Percentiles rank a stretch among this genome's conserved stretches.
phyloP scores from a whole-genome alignment of 176 grass and related monocot species.

The Triticum turgidum region DNA sequence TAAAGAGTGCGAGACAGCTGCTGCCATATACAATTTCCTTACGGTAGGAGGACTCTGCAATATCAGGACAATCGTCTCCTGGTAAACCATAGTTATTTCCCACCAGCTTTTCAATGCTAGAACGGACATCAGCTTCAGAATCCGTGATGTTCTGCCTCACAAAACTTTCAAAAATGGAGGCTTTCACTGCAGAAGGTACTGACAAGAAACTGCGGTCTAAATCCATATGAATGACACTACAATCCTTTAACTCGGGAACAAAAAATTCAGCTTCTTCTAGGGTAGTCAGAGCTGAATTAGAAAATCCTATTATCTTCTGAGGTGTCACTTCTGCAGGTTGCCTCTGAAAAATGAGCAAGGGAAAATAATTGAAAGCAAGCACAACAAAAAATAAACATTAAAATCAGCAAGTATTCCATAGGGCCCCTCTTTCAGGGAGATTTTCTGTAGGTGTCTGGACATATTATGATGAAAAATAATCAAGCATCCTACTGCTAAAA shows the following conservation, averaged over 20 bases:
- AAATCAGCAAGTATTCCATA: background rate
- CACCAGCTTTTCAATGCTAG: conserved; percentile 66
- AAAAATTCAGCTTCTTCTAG: conserved; percentile 83
- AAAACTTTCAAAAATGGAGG: conserved; percentile 93
- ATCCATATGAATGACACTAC: conserved; percentile 80
- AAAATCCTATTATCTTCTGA: conserved; percentile 74
- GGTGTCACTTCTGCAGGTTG: conserved; percentile 52
- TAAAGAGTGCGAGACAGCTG: conserved; percentile 76
- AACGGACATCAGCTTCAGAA: conserved; percentile 74
- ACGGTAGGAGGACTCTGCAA: background rate
- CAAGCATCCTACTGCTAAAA: background rate
- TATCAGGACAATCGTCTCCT: conserved; percentile 41
- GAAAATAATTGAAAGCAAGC: background rate
- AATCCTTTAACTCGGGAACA: conserved; percentile 36
- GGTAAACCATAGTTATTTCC: conserved; percentile 70
- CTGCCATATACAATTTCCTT: conserved; percentile 69
- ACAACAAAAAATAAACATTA: conserved; percentile 3
- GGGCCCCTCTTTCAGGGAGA: background rate
- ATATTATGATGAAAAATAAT: background rate
- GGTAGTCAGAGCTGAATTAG: conserved; percentile 63
- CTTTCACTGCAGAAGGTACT: conserved; percentile 65
- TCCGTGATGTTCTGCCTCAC: conserved; percentile 81
- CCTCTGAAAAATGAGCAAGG: conserved; percentile 54
- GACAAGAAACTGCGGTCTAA: conserved; percentile 72
- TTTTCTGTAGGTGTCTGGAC: background rate